Evolutionary conservation across 768 basidiomycete species (phyloP).

Genomic region (Sutorius australiensis): DNA sequence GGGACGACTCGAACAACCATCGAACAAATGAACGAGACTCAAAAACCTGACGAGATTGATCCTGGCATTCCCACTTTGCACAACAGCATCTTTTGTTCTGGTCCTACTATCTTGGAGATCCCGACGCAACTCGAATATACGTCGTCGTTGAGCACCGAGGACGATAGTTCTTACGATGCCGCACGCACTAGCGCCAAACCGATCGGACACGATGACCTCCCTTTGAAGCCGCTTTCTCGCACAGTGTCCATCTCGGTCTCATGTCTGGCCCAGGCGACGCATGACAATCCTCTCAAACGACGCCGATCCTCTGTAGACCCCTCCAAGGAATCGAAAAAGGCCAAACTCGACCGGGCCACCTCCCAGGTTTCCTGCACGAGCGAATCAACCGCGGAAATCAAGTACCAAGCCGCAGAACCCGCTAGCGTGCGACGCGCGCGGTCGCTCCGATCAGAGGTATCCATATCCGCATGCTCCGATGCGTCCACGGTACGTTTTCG

Average conservation of each 20-base stretch:
- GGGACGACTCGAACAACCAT: not conserved
- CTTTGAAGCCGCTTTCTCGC: not conserved
- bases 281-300: slow-evolving; percentile 11
- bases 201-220: not conserved
- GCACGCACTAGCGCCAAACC: not conserved
- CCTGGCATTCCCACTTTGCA: not conserved
- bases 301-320: slow-evolving; percentile 3
- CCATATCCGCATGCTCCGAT: slow-evolving; percentile 13
- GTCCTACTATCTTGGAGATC: not conserved
- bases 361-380: not conserved
- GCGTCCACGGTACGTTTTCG: slow-evolving; percentile 7
- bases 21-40: not conserved
- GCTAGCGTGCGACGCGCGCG: slow-evolving; percentile 41
- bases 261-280: not conserved
- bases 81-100: not conserved
- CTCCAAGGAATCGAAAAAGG: slow-evolving; percentile 13
- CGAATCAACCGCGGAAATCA: not conserved
- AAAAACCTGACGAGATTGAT: not conserved
- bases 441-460: slow-evolving; percentile 34
- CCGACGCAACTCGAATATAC: not conserved
- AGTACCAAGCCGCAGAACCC: slow-evolving; percentile 29
- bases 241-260: not conserved
- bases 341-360: slow-evolving; percentile 8
- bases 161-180: not conserved
- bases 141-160: not conserved